Conservation (phyloP, 306 rosid genomes). For the Malus sylvestris region DNA sequence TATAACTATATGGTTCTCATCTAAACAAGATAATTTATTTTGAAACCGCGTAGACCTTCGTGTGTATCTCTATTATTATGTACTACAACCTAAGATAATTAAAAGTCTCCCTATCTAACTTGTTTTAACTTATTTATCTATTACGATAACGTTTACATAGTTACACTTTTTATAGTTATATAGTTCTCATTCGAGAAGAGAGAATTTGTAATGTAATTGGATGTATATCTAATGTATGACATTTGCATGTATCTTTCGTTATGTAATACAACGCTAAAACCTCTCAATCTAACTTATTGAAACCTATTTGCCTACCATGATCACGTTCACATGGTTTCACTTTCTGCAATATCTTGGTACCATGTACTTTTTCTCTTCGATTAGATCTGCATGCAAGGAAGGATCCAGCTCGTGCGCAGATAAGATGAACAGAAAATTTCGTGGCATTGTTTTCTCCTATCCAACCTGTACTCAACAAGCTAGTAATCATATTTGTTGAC, state of each 20-base stretch:
- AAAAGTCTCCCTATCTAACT: too few species aligned
- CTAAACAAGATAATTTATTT: neutral
- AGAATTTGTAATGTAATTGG: too few species aligned
- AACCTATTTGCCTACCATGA: conserved; percentile 2
- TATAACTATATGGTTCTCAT: neutral
- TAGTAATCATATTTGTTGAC: conserved; percentile 74
- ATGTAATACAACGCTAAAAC: neutral
- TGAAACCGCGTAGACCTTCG: neutral
- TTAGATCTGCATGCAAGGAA: neutral
- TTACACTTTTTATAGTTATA: too few species aligned
- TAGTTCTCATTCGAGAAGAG: neutral
- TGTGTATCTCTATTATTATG: neutral
- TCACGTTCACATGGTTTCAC: conserved; percentile 9
- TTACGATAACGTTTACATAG: neutral
- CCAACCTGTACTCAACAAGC: conserved; percentile 51
- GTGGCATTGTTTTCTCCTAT: conserved; percentile 16
- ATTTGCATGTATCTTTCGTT: too few species aligned
- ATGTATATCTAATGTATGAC: neutral
- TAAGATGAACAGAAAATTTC: neutral
- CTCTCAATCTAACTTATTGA: neutral
- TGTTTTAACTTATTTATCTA: neutral
- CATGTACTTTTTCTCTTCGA: neutral
- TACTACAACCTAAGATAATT: neutral
- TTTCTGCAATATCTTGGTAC: neutral
- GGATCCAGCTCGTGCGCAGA: conserved; percentile 47